A percentile compares a stretch with the other conserved stretches of the same genome.
Evolutionary conservation across 164 flowering plant species (phyloP).

Genomic region (Stephania yunnanensis): DNA sequence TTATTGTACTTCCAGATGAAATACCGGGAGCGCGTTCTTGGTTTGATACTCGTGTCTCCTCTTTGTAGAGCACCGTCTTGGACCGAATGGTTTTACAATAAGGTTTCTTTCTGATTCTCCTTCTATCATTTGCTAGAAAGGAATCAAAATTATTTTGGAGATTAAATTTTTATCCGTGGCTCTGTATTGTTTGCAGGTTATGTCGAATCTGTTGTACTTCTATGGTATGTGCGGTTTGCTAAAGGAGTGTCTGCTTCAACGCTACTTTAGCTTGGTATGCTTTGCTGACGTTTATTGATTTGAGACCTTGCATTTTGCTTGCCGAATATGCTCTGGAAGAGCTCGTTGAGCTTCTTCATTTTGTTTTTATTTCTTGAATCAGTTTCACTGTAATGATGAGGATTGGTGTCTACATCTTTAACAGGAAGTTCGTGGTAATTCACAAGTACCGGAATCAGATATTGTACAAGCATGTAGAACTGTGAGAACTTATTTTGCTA

Average conservation of each 20-base stretch:
- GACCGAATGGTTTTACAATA: conserved; percentile 69
- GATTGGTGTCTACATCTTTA: conserved; percentile 1
- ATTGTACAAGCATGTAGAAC: conserved; percentile 79
- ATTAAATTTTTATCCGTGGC: not conserved
- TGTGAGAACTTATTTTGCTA: conserved; percentile 35
- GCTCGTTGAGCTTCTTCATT: not conserved
- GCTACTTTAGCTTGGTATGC: conserved; percentile 86
- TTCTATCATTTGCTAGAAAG: not conserved
- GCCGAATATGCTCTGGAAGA: too few relatives aligned
- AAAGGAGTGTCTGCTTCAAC: conserved; percentile 66
- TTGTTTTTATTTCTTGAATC: not conserved
- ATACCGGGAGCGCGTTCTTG: conserved; percentile 59
- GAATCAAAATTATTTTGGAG: not conserved
- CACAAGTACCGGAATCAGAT: conserved; percentile 66
- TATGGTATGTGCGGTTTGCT: conserved; percentile 84
- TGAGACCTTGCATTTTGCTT: not conserved
- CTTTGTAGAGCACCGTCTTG: conserved; percentile 66
- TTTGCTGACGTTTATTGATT: conserved; percentile 1
- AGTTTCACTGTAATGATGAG: not conserved
- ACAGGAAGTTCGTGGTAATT: conserved; percentile 75
- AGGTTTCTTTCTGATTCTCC: conserved; percentile 29
- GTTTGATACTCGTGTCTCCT: conserved; percentile 70
- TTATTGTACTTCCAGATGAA: conserved; percentile 38
- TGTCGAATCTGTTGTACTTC: conserved; percentile 75
- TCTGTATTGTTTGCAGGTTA: conserved; percentile 40